A percentile compares a stretch with the other conserved stretches of the same genome.
Conservation (phyloP, 2,329 filamentous ascomycete species). For the Aspergillus sojae region DNA sequence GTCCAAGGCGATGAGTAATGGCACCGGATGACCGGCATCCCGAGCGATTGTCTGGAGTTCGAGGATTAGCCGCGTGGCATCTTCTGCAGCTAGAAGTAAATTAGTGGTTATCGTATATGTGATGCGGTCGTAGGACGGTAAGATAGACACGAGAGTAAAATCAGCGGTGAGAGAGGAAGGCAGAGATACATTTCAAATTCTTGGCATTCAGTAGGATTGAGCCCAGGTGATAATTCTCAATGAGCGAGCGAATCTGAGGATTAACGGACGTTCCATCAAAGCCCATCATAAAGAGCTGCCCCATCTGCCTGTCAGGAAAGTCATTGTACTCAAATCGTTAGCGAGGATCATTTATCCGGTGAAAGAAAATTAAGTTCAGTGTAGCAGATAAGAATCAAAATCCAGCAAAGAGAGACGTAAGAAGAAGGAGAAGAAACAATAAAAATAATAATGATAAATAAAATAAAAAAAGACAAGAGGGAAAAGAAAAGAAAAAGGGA, state of each 20-base stretch:
- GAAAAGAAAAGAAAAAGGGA: not conserved
- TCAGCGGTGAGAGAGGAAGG: not conserved
- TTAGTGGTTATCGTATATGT: slow-evolving; percentile 28
- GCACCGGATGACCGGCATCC: slow-evolving; percentile 84
- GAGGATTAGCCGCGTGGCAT: slow-evolving; percentile 83
- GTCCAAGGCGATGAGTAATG: slow-evolving; percentile 86
- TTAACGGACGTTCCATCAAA: slow-evolving; percentile 67
- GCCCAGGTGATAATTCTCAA: slow-evolving; percentile 75
- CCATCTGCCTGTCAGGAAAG: slow-evolving; percentile 64
- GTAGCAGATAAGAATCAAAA: not conserved
- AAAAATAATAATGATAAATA: not conserved
- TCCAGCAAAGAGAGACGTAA: not conserved
- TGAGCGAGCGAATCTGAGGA: slow-evolving; percentile 63
- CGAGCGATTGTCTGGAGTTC: slow-evolving; percentile 92
- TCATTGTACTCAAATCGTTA: slow-evolving; percentile 64
- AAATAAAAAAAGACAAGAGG: not conserved
- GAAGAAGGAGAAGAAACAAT: slow-evolving; percentile 38
- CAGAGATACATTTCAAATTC: slow-evolving; percentile 63
- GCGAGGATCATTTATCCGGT: slow-evolving; percentile 24
- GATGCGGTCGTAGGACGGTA: not conserved
- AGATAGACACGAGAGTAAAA: not conserved
- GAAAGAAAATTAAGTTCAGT: not conserved
- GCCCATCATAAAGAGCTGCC: slow-evolving; percentile 68
- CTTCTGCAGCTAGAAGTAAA: slow-evolving; percentile 72
- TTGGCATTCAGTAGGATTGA: slow-evolving; percentile 73